These are phyloP conservation scores for Hypoxylon sp. DNA, from an alignment of 2,329 filamentous ascomycete species.

Conservation along the genomic window DNA sequence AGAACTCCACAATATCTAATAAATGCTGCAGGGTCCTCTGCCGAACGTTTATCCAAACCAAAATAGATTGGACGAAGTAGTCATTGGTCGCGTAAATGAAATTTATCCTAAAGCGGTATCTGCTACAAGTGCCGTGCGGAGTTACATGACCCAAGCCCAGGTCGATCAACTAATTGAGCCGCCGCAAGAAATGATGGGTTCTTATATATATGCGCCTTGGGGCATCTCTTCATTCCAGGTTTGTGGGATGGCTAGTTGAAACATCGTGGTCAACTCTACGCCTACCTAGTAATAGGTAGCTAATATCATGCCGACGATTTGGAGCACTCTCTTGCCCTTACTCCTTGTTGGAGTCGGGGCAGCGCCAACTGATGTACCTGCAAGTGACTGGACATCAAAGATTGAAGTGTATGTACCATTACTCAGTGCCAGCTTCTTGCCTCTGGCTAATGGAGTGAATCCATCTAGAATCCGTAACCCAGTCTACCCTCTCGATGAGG, in stretches of 20 bases:
- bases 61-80: slow-evolving; percentile 35
- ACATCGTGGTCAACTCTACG: slow-evolving; percentile 21
- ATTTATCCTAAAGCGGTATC: slow-evolving; percentile 37
- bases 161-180: slow-evolving; percentile 41
- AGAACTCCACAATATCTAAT: slow-evolving; percentile 1
- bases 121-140: slow-evolving; percentile 43
- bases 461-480: slow-evolving; percentile 40
- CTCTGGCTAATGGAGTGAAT: slow-evolving; percentile 20
- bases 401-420: slow-evolving; percentile 36
- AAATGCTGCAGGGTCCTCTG: slow-evolving; percentile 13
- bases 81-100: slow-evolving; percentile 40
- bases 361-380: slow-evolving; percentile 28
- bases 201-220: slow-evolving; percentile 40
- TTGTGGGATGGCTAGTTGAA: slow-evolving; percentile 7
- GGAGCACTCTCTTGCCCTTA: slow-evolving; percentile 37
- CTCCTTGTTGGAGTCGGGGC: slow-evolving; percentile 39
- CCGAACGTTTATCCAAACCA: slow-evolving; percentile 28
- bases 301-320: slow-evolving; percentile 36
- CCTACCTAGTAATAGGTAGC: slow-evolving; percentile 23
- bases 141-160: slow-evolving; percentile 34
- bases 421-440: background rate
- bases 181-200: slow-evolving; percentile 34
- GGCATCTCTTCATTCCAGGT: slow-evolving; percentile 15
- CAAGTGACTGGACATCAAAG: slow-evolving; percentile 31
- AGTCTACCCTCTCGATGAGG: slow-evolving; percentile 43